Base-by-base conservation (phyloP, 164 flowering plant species). In the Houttuynia cordata region DNA sequence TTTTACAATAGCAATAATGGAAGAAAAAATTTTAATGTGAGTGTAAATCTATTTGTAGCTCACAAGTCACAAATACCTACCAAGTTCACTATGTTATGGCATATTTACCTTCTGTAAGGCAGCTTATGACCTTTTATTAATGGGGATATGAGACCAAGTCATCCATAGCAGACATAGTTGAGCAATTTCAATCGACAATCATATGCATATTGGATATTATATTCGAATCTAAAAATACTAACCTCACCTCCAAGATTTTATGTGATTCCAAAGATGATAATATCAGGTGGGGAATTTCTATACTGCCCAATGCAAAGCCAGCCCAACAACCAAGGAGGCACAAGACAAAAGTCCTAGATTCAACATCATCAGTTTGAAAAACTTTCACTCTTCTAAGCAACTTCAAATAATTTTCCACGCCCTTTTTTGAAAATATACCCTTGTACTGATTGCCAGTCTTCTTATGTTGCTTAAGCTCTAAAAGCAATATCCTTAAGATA, bases 241-340 rank as follows among this genome's bases (percentile, higher is more conserved):
- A 60, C 56, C 78, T 76, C 57, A 92, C 97, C 99, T 84, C 95
- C 67, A 67, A 59, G 68, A 56, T 77, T 72, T 82, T 73, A 37
- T 68, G 41, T 3, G 96, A 90, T 30, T 68, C 77, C 78, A 88
- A 57, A 69, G 81, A 76, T 18, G 83, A 78, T 23, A 91, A 76
- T 65, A 94, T 66, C 65, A 82, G 65, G 66, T 76, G 77, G 18
- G 93, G 83, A n/a, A 91, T 68, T 30, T 85, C 88, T 57, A 86
- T 81, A 73, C 74, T 79, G 47, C 85, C 91, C 40, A 75, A 78
- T 5, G 89, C 80, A 60, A 91, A 66, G 74, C 81, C 72, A 42
- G 89, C 86, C 89, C 89, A 91, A 65, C 99, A 94, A 13, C 99
- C 97, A 70, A 94, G 74, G 15, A 90, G 68, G 56, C 73, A 66